Base-by-base conservation (phyloP, 495 filamentous ascomycete species). In the Penicillium cosmopolitanum region DNA sequence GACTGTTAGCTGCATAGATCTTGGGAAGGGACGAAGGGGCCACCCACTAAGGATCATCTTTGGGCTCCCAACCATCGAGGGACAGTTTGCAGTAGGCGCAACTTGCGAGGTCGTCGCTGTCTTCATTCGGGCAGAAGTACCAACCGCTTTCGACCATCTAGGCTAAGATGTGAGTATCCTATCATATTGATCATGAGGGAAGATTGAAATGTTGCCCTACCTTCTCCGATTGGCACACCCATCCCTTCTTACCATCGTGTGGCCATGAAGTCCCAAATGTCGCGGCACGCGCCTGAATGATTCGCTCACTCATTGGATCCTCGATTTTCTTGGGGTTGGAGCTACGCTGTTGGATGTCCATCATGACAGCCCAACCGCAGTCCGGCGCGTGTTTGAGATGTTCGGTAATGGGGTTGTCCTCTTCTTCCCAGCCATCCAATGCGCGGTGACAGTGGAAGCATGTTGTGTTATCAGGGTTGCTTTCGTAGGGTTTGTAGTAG, bases 71-170 rank as follows among this genome's bases (percentile, higher is more conserved):
- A 2, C 90, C 91, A 70, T 96, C 92, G 48, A 98, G 81, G 33
- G 85, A 89, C 31, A 97, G 73, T 36, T 84, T 82, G 73, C 95
- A 98, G 71, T 98, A 97, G 16, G 87, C 84, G 68, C 95, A 98
- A 12, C 85, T 93, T 3, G 89, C 90, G 71, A 92, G 85, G 72
- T 98, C 95, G 54, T 91, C 84, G 28, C 84, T 88, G 35, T 93
- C 92, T 35, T 82, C 77, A 1, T 81, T 90, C 0, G 95, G 95
- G 35, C 91, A 92, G 73, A 93, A 97, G 69, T 89, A 91, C 92
- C 93, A 98, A 15, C 95, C 95, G 7, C 90, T 90, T 55, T 92
- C 89, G 42, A 90, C 89, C 82, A 97, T 90, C 93, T 97, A 63
- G 42, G n/a, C 36, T 28, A 51, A 42, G 11, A 38, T 56, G 55